These are phyloP conservation scores for Cladosporium sp. DNA, from an alignment of 2,329 filamentous ascomycete genomes.

Conservation along the genomic window DNA sequence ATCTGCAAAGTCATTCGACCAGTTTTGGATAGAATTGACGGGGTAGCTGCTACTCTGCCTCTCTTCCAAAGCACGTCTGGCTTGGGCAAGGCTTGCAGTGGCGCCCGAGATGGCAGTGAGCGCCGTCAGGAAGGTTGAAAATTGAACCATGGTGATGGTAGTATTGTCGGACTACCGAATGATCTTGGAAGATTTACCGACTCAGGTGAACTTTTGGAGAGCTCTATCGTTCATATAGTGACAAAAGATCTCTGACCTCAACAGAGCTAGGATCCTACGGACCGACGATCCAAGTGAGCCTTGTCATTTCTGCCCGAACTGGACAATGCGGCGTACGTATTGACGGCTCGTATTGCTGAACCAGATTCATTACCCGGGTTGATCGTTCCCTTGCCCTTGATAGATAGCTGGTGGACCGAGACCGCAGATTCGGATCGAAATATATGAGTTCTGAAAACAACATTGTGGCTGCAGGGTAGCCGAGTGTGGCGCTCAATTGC, in stretches of 20 bases:
- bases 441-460: not conserved
- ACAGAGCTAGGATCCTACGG: not conserved
- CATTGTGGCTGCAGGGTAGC: not conserved
- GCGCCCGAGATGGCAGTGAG: not conserved
- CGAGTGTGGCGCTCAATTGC: not conserved
- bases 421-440: not conserved
- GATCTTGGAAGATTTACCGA: not conserved
- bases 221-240: not conserved
- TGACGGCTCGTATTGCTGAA: not conserved
- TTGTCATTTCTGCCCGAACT: not conserved
- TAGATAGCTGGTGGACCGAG: not conserved
- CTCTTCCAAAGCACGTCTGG: not conserved
- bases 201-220: no score
- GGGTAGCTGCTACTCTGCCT: not conserved
- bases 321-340: not conserved
- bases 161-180: not conserved
- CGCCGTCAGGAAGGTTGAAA: not conserved
- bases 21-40: constrained; percentile 1
- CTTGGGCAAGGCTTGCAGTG: not conserved
- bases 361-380: no score
- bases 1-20: not conserved
- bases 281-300: not conserved
- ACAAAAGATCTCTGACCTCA: not conserved
- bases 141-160: not conserved
- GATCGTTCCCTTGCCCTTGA: not conserved